phyloP scores from a whole-genome alignment of 2,329 filamentous ascomycete species.

The Diaporthe eres region DNA sequence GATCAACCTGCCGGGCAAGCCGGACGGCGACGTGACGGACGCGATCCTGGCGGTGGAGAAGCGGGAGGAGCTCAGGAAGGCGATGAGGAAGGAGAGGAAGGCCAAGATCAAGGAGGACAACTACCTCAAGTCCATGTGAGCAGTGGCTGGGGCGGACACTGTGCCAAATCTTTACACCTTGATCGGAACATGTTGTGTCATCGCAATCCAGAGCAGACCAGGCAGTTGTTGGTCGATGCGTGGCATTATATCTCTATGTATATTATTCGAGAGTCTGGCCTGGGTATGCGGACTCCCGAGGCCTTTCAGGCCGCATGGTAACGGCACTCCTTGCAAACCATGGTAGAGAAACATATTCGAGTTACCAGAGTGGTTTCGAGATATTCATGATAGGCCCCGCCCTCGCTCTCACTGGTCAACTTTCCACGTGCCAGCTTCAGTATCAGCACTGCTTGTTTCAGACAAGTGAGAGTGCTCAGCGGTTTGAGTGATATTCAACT shows the following conservation, averaged over 20 bases:
- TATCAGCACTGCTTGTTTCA: background rate
- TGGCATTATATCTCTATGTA: slow-evolving; percentile 15
- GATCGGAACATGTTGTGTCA: background rate
- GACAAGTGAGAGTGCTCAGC: slow-evolving; percentile 11
- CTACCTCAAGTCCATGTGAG: slow-evolving; percentile 85
- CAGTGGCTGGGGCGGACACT: background rate
- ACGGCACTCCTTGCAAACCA: background rate
- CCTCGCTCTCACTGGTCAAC: background rate
- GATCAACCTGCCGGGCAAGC: slow-evolving; percentile 75
- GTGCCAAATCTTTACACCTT: background rate
- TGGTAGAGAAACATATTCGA: background rate
- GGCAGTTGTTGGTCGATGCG: background rate
- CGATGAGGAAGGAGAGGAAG: slow-evolving; percentile 82
- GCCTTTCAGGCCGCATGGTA: background rate
- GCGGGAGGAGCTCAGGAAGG: slow-evolving; percentile 75
- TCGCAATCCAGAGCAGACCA: background rate
- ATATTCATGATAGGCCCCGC: background rate
- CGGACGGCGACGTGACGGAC: slow-evolving; percentile 59
- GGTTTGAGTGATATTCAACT: background rate
- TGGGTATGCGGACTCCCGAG: background rate
- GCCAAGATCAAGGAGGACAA: slow-evolving; percentile 87
- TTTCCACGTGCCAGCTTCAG: background rate
- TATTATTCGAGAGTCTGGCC: slow-evolving; percentile 1
- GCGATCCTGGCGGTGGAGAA: slow-evolving; percentile 63
- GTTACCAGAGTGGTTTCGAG: background rate